These are phyloP conservation scores for Nakataea oryzae DNA, from an alignment of 2,329 filamentous ascomycete genomes.

Conservation along the genomic window DNA sequence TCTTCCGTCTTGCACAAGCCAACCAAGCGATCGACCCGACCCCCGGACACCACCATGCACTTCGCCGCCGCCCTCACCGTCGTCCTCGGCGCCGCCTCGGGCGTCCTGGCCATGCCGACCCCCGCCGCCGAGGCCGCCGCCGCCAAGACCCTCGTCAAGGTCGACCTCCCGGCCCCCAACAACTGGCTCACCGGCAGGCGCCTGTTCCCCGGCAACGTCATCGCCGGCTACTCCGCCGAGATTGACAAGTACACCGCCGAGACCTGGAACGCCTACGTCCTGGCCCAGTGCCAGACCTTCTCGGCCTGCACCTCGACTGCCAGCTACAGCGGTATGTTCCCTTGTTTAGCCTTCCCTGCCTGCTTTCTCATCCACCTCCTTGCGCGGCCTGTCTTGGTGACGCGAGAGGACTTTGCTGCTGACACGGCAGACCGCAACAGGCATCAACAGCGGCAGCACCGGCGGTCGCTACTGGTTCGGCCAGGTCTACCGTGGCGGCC, in stretches of 20 bases:
- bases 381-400: not conserved
- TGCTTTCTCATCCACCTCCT: not conserved
- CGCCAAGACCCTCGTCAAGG: conserved; percentile 2
- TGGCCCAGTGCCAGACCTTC: not conserved
- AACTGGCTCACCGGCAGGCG: not conserved
- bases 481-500: conserved; percentile 1
- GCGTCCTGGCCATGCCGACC: not conserved
- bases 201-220: conserved; percentile 42
- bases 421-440: not conserved
- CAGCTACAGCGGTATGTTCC: not conserved
- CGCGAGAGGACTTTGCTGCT: not conserved
- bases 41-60: not conserved
- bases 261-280: not conserved
- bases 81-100: not conserved
- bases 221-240: conserved; percentile 71
- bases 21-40: not conserved
- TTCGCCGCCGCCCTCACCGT: not conserved
- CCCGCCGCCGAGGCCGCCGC: not conserved
- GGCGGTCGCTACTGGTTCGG: conserved; percentile 3
- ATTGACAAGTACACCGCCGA: conserved; percentile 76
- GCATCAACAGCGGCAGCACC: conserved; percentile 2
- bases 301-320: not conserved
- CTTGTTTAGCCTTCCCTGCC: not conserved
- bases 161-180: conserved; percentile 1
- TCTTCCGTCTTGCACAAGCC: not conserved